A percentile compares a stretch with the other conserved stretches of the same genome.
Conservation (phyloP, 2,329 filamentous ascomycete genomes). For the Colletotrichum agaves region DNA sequence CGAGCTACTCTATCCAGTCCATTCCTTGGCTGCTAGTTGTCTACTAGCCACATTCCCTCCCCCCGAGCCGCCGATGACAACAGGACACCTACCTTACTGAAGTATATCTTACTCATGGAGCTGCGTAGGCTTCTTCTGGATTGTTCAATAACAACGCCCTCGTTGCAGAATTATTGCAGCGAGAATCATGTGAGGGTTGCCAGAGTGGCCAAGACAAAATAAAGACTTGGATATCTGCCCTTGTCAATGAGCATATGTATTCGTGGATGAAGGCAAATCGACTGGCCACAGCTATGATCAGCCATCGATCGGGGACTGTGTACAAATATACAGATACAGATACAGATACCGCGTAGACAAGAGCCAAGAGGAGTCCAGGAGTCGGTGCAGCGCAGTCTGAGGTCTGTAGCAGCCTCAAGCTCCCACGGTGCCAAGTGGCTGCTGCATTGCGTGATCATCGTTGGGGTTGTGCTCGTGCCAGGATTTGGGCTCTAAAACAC, state of each 20-base stretch:
- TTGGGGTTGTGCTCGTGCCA: slow-evolving; percentile 1
- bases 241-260: no score
- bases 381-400: slow-evolving; percentile 18
- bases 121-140: background rate
- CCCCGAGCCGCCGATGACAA: background rate
- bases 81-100: background rate
- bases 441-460: slow-evolving; percentile 32
- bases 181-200: no score
- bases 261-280: no score
- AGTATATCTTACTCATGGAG: background rate
- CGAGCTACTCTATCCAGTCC: background rate
- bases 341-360: no score
- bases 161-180: no score
- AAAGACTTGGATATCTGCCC: no score
- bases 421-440: background rate
- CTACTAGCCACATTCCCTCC: background rate
- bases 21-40: background rate
- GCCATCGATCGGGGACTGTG: no score
- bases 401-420: slow-evolving; percentile 33
- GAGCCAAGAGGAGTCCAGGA: slow-evolving; percentile 4
- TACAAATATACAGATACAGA: no score
- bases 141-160: background rate
- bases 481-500: slow-evolving; percentile 5
- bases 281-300: no score
- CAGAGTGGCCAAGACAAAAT: no score